Evolutionary conservation across 179 eudicot species (phyloP).

Genomic region (Drosera spatulata): DNA sequence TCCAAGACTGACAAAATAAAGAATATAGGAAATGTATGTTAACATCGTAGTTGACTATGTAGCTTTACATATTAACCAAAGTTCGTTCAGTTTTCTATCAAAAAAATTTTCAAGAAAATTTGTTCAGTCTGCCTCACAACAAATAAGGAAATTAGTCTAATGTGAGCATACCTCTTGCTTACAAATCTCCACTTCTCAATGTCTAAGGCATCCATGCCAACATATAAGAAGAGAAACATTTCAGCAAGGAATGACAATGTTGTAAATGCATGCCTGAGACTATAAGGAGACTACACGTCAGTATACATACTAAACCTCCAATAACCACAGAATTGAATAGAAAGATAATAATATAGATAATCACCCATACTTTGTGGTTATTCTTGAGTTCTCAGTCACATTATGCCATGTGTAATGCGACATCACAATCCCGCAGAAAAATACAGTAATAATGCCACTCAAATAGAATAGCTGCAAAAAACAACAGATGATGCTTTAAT

Average conservation of each 20-base stretch:
- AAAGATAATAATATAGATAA: not conserved
- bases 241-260: conserved; percentile 86
- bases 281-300: not conserved
- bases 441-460: conserved; percentile 94
- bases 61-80: too few relatives aligned
- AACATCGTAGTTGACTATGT: not conserved
- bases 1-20: conserved; percentile 49
- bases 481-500: conserved; percentile 3
- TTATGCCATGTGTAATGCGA: conserved; percentile 98
- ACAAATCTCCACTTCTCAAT: conserved; percentile 89
- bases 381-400: conserved; percentile 79
- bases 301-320: not conserved
- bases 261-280: conserved; percentile 80
- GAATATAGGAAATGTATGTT: not conserved
- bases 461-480: conserved; percentile 62
- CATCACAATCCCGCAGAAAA: conserved; percentile 98
- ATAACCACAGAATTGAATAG: not conserved
- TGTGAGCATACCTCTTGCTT: conserved; percentile 39
- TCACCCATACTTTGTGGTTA: conserved; percentile 71
- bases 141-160: not conserved
- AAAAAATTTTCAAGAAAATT: too few relatives aligned
- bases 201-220: conserved; percentile 98
- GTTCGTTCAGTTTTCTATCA: conserved; percentile 16
- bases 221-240: conserved; percentile 82
- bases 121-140: too few relatives aligned